These are phyloP conservation scores for Nicotiana tabacum DNA, from an alignment of 257 asterid species.

Conservation along the genomic window DNA sequence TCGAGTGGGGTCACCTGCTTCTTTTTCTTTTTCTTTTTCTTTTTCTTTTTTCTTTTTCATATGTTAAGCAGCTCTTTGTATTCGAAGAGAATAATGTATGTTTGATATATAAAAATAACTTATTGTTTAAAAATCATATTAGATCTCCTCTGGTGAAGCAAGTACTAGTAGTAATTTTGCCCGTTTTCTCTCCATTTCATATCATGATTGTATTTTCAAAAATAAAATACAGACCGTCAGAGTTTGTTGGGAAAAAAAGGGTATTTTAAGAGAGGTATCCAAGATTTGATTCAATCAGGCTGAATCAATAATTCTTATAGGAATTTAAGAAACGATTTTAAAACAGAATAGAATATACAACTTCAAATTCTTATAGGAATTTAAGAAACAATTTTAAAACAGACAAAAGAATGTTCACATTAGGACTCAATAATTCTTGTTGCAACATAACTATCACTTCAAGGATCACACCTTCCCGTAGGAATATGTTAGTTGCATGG, in stretches of 20 bases:
- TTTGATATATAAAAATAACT: not conserved
- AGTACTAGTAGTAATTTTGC: not conserved
- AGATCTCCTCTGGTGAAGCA: no score
- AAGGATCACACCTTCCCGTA: not conserved
- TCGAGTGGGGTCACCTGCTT: not conserved
- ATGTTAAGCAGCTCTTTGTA: not conserved
- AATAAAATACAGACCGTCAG: no score
- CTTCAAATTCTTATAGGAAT: no score
- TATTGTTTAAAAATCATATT: no score
- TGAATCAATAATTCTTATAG: not conserved
- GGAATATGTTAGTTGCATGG: not conserved
- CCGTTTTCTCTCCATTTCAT: not conserved
- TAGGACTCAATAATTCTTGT: not conserved
- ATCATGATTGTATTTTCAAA: no score
- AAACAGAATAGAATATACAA: no score
- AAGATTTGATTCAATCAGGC: not conserved
- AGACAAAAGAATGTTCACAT: not conserved
- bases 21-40: no score
- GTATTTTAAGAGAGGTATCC: not conserved
- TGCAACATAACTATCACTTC: not conserved
- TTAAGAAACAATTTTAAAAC: not conserved
- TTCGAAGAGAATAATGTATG: not conserved
- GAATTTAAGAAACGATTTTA: not conserved
- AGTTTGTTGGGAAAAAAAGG: not conserved
- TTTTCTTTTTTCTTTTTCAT: not conserved